These are phyloP conservation scores for Fusarium musae DNA, from an alignment of 2,329 filamentous ascomycete species.

Conservation along the genomic window DNA sequence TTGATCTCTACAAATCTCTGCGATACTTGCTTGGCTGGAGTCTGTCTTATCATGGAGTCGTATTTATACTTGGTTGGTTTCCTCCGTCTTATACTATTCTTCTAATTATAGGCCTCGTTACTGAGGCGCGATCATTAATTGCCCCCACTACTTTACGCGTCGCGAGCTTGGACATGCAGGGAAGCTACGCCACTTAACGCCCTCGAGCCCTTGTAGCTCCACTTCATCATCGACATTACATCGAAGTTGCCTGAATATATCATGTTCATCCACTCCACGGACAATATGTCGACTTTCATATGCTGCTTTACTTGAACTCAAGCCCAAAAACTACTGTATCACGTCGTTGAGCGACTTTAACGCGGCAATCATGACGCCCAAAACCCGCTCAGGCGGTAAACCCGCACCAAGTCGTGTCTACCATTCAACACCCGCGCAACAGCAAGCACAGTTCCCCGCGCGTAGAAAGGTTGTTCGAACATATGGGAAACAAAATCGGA, in stretches of 20 bases:
- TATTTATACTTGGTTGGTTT: background rate
- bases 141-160: constrained; percentile 37
- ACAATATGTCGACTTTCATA: constrained; percentile 13
- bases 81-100: background rate
- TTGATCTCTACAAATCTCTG: background rate
- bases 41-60: background rate
- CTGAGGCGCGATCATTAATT: background rate
- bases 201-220: constrained; percentile 25
- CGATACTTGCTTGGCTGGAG: background rate
- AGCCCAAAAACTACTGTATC: background rate
- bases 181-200: constrained; percentile 36
- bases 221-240: constrained; percentile 26
- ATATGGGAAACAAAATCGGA: constrained; percentile 47
- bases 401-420: constrained; percentile 53
- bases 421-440: constrained; percentile 50
- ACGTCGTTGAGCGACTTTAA: background rate
- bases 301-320: background rate
- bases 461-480: constrained; percentile 50
- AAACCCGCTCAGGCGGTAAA: constrained; percentile 53
- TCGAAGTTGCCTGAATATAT: constrained; percentile 13
- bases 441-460: constrained; percentile 54
- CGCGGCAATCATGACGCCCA: constrained; percentile 48
- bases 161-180: background rate
- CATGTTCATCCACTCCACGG: background rate
- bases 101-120: constrained; percentile 8